Base-by-base conservation (phyloP, 2,329 filamentous ascomycete species). In the Trichophyton mentagrophytes region DNA sequence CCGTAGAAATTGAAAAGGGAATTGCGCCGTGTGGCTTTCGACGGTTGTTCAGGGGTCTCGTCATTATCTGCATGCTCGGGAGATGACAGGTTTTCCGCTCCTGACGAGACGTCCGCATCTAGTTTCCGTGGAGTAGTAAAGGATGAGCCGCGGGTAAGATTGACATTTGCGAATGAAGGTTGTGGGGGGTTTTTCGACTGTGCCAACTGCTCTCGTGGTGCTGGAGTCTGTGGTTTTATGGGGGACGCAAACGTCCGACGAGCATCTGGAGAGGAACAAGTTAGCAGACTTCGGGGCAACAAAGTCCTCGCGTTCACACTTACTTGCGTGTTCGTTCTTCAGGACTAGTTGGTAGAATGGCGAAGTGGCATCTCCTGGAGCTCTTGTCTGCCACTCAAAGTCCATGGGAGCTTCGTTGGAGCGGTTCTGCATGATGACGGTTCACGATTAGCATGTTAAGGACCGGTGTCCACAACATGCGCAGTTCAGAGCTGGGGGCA, bases 171-270 rank as follows among this genome's bases (percentile, higher is more conserved):
- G 68, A 61, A 27, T 66, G 69, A 3, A 69, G 67, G 51, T 55
- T 73, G 74, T 20, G 74, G 73, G 70, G 82, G 82, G 62, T 77
- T 75, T 70, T 75, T 79, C 20, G 76, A 72, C 64, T 81, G 76
- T 40, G 74, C 76, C 64, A 78, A 74, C 33, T 79, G 78, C 60
- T 79, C 74, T 65, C 77, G 77, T 59, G 80, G 72, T 27, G 74
- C 68, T n/a, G 77, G 76, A 51, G 74, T 72, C 47, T 69, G 66
- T 57, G 71, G 67, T 67, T 84, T 85, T 58, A 74, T 71, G 3
- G 82, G 76, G 0, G 77, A 78, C 30, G 74, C 72, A 57, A 78
- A 76, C 20, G 71, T 66, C 55, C 70, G 71, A 60, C 75, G 72
- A 51, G 74, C 67, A 17, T 74, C 75, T 77, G 38, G 20, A 57